Percentiles rank a stretch among this genome's conserved stretches.
These are phyloP conservation scores for Zopfochytrium polystomum DNA, from an alignment of 371 early-diverging fungal genomes.

Conservation along the genomic window DNA sequence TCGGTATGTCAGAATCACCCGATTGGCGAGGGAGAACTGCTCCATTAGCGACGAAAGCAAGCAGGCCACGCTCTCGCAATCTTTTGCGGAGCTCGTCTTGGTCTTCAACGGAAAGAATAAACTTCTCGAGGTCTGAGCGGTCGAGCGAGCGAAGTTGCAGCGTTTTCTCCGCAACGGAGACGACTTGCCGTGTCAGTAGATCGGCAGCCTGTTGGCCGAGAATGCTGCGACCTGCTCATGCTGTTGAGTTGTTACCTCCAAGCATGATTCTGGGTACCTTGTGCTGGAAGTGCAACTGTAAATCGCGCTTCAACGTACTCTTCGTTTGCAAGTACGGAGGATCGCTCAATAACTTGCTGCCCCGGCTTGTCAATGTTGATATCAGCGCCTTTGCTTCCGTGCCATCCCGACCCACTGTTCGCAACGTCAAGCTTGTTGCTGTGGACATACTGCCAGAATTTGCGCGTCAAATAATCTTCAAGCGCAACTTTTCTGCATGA, in stretches of 20 bases:
- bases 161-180: conserved; percentile 26
- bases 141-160: conserved; percentile 27
- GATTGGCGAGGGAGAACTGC: conserved; percentile 52
- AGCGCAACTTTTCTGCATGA: conserved; percentile 27
- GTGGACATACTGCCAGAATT: background rate
- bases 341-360: conserved; percentile 48
- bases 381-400: conserved; percentile 35
- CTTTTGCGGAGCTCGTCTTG: conserved; percentile 38
- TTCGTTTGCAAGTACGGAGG: conserved; percentile 24
- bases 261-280: too few species aligned
- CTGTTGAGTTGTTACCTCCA: too few species aligned
- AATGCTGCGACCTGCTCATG: conserved; percentile 45
- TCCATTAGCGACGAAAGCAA: conserved; percentile 50
- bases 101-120: conserved; percentile 44
- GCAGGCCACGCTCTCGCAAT: conserved; percentile 28
- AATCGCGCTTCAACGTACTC: conserved; percentile 28
- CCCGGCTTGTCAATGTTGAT: conserved; percentile 41
- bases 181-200: conserved; percentile 37
- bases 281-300: conserved; percentile 19
- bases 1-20: conserved; percentile 47
- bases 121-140: conserved; percentile 9
- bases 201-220: conserved; percentile 29
- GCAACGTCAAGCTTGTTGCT: conserved; percentile 1
- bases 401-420: conserved; percentile 28
- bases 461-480: conserved; percentile 34